Evolutionary conservation across 768 basidiomycete species (phyloP).

Genomic region (Lactifluus hygrophoroides): DNA sequence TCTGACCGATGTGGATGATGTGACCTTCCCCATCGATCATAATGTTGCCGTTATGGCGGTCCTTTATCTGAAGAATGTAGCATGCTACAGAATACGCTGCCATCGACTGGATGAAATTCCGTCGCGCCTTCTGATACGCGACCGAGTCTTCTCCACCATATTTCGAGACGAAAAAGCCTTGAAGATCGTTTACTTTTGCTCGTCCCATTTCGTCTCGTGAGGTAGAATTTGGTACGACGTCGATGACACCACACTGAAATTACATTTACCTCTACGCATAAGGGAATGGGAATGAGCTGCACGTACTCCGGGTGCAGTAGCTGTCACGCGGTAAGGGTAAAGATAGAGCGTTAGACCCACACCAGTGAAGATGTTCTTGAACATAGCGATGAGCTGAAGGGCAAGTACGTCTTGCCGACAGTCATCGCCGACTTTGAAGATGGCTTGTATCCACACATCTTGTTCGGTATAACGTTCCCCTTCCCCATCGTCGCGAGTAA

Average conservation of each 20-base stretch:
- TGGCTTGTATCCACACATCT: conserved; percentile 93
- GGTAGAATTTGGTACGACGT: conserved; percentile 95
- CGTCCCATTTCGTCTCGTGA: conserved; percentile 99
- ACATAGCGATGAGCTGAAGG: conserved; percentile 96
- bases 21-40: conserved; percentile 99
- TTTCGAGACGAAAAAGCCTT: conserved; percentile 88
- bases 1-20: conserved; percentile 88
- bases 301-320: conserved; percentile 89
- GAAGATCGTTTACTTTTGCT: conserved; percentile 93
- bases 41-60: conserved; percentile 98
- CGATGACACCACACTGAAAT: conserved; percentile 89
- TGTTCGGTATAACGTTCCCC: conserved; percentile 40
- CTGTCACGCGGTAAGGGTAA: conserved; percentile 94
- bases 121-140: conserved; percentile 83
- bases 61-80: conserved; percentile 97
- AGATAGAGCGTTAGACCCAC: conserved; percentile 87
- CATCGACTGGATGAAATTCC: conserved; percentile 99
- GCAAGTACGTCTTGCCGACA: conserved; percentile 98
- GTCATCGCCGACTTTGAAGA: conserved; percentile 99
- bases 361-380: conserved; percentile 92
- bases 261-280: background rate
- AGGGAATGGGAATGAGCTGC: background rate
- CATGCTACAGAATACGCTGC: conserved; percentile 98
- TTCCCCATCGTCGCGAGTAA: conserved; percentile 53
- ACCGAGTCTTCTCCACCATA: conserved; percentile 88